These are phyloP conservation scores for Schizophyllum amplum DNA, from an alignment of 1,284 basidiomycete species.

Conservation along the genomic window DNA sequence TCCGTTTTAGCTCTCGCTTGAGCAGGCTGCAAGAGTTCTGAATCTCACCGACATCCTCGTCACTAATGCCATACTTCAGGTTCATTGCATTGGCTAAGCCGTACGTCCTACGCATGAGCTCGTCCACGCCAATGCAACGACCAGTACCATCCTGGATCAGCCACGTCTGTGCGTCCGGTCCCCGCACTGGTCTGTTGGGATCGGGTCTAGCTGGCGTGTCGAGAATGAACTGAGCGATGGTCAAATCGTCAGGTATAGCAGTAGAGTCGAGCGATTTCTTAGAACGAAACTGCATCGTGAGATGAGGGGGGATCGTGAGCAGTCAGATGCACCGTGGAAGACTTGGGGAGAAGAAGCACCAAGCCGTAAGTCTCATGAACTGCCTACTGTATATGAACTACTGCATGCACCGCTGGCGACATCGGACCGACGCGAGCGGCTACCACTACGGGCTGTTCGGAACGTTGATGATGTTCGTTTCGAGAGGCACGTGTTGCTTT, in stretches of 20 bases:
- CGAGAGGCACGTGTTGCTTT: too few species aligned
- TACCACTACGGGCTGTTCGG: too few species aligned
- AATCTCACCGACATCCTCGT: slow-evolving; percentile 33
- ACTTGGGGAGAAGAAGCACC: too few species aligned
- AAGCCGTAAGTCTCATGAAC: too few species aligned
- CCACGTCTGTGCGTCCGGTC: slow-evolving; percentile 37
- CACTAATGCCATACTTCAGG: not conserved
- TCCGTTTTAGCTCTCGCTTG: not conserved
- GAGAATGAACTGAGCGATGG: slow-evolving; percentile 61
- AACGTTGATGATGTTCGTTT: too few species aligned
- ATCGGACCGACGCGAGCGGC: too few species aligned
- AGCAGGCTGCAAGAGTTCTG: not conserved
- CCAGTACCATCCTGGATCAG: slow-evolving; percentile 57
- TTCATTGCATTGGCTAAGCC: not conserved
- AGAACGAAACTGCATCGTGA: not conserved
- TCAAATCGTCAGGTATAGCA: slow-evolving; percentile 56
- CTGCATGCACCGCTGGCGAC: too few species aligned
- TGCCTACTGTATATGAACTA: too few species aligned
- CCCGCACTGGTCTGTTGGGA: slow-evolving; percentile 24
- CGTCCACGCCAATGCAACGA: slow-evolving; percentile 18
- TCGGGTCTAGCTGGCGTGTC: slow-evolving; percentile 32
- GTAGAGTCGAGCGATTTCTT: not conserved
- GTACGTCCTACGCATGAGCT: not conserved
- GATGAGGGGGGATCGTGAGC: not conserved
- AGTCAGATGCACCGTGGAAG: not conserved